These are phyloP conservation scores for Hemileia vastatrix DNA, from an alignment of 1,284 basidiomycete genomes.

Conservation along the genomic window DNA sequence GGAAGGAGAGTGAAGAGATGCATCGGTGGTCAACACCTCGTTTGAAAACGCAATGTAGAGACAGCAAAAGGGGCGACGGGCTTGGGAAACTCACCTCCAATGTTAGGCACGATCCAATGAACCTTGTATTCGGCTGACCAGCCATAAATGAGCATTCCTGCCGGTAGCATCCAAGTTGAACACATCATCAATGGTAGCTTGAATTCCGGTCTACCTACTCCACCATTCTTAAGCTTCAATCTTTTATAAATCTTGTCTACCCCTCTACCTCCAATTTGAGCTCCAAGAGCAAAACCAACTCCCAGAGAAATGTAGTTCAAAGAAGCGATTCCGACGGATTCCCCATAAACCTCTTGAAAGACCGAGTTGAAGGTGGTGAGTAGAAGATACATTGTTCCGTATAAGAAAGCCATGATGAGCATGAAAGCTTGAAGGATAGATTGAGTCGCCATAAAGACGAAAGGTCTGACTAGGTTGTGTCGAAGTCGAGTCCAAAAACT, in stretches of 20 bases:
- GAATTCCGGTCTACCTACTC: constrained; percentile 55
- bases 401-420: constrained; percentile 52
- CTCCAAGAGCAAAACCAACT: constrained; percentile 41
- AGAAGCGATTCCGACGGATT: constrained; percentile 52
- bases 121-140: constrained; percentile 55
- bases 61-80: not conserved
- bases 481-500: constrained; percentile 39
- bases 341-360: constrained; percentile 49
- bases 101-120: constrained; percentile 64
- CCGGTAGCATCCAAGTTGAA: constrained; percentile 51
- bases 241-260: constrained; percentile 54
- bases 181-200: constrained; percentile 55
- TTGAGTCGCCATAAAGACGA: constrained; percentile 49
- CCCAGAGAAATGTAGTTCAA: constrained; percentile 59
- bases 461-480: constrained; percentile 49
- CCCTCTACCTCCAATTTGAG: constrained; percentile 54
- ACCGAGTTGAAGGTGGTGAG: constrained; percentile 59
- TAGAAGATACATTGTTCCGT: constrained; percentile 53
- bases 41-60: too few species aligned
- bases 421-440: constrained; percentile 50
- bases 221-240: constrained; percentile 51
- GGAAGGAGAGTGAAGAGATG: not conserved
- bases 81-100: not conserved
- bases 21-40: not conserved
- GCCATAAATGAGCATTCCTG: constrained; percentile 57